Percentiles rank a stretch among this genome's conserved stretches.
Conservation (phyloP, 2,329 filamentous ascomycete genomes). For the Penicillium corylophilum region DNA sequence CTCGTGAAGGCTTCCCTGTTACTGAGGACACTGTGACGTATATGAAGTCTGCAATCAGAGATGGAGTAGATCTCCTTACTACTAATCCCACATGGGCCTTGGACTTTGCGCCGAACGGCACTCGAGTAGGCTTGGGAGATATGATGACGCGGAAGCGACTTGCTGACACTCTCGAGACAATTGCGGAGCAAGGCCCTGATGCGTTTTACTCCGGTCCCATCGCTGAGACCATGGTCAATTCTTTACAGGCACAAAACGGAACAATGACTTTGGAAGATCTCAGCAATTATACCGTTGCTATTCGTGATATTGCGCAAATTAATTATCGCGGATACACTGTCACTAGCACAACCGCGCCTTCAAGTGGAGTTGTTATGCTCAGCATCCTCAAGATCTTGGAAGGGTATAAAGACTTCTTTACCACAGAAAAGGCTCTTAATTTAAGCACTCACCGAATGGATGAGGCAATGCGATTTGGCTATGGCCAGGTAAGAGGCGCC, state of each 20-base stretch:
- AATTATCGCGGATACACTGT: conserved; percentile 70
- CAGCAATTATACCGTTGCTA: conserved; percentile 65
- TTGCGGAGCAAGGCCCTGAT: conserved; percentile 70
- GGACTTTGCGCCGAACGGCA: conserved; percentile 85
- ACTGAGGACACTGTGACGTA: conserved; percentile 72
- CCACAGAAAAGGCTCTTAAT: conserved; percentile 53
- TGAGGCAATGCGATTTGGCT: conserved; percentile 90
- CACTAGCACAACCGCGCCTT: conserved; percentile 65
- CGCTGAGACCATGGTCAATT: conserved; percentile 68
- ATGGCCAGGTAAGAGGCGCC: conserved; percentile 54
- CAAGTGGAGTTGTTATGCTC: conserved; percentile 72
- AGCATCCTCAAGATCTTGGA: conserved; percentile 79
- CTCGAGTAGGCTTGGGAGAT: conserved; percentile 68
- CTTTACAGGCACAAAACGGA: conserved; percentile 67
- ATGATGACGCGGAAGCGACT: conserved; percentile 78
- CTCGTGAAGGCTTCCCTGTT: conserved; percentile 71
- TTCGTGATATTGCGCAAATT: conserved; percentile 62
- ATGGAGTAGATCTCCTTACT: conserved; percentile 64
- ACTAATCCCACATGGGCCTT: conserved; percentile 76
- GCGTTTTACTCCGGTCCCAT: conserved; percentile 72
- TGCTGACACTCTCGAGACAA: conserved; percentile 72
- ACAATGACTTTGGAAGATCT: conserved; percentile 82
- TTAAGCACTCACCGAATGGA: conserved; percentile 77
- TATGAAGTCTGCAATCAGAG: conserved; percentile 58
- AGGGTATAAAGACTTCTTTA: conserved; percentile 67